phyloP scores from a whole-genome alignment of 257 asterid genomes.

The Nicotiana paniculata region DNA sequence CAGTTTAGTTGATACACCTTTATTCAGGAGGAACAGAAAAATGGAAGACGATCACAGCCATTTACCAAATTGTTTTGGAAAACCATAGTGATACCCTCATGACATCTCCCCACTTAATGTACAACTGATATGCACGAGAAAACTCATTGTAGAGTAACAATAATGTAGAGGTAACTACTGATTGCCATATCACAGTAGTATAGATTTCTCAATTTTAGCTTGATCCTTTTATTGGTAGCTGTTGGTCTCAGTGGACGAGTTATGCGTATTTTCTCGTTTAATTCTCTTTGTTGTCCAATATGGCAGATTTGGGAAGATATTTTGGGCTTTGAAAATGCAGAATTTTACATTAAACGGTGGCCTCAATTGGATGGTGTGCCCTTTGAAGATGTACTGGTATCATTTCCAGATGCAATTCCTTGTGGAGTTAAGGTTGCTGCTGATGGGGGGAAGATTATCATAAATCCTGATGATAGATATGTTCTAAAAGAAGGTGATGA shows the following conservation, averaged over 20 bases:
- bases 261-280: not conserved
- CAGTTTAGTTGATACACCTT: not conserved
- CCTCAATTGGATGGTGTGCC: slow-evolving; percentile 68
- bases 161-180: not conserved
- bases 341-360: slow-evolving; percentile 91
- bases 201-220: not conserved
- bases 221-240: not conserved
- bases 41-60: slow-evolving; percentile 1
- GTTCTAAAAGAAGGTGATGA: slow-evolving; percentile 85
- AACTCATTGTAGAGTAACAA: slow-evolving; percentile 1
- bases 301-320: slow-evolving; percentile 98
- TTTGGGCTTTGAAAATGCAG: slow-evolving; percentile 96
- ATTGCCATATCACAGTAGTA: not conserved
- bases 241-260: not conserved
- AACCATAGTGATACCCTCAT: slow-evolving; percentile 2
- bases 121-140: not conserved
- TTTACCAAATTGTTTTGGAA: not conserved
- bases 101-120: not conserved
- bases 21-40: not conserved
- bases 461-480: slow-evolving; percentile 85
- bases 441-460: slow-evolving; percentile 74
- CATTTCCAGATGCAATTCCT: slow-evolving; percentile 92
- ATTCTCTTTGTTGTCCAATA: slow-evolving; percentile 5
- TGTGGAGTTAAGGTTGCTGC: slow-evolving; percentile 88
- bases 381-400: slow-evolving; percentile 68